Conservation (phyloP, 1,139 yeast species). For the Arxiozyma slooffiae region DNA sequence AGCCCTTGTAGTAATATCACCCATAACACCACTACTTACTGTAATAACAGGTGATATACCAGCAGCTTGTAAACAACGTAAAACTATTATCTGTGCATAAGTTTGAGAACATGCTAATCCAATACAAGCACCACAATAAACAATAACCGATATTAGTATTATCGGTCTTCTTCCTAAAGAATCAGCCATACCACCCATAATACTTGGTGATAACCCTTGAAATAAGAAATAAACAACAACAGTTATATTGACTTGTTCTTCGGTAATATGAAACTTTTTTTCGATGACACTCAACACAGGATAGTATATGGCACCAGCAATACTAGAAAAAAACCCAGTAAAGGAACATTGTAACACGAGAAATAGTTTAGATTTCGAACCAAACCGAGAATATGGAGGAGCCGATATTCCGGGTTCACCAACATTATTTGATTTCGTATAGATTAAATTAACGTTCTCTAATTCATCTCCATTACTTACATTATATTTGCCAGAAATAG, state of each 20-base stretch:
- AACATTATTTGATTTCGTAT: conserved; percentile 5
- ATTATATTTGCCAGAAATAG: too few species aligned
- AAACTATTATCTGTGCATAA: conserved; percentile 44
- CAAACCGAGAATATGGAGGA: conserved; percentile 31
- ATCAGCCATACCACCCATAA: conserved; percentile 60
- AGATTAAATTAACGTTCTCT: too few species aligned
- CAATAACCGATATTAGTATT: conserved; percentile 39
- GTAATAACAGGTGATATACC: conserved; percentile 65
- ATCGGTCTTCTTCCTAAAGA: conserved; percentile 60
- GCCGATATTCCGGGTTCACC: conserved; percentile 4
- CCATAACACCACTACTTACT: conserved; percentile 53
- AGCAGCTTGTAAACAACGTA: conserved; percentile 59
- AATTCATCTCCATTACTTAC: too few species aligned
- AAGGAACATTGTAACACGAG: conserved; percentile 36
- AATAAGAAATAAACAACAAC: conserved; percentile 62
- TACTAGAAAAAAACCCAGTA: conserved; percentile 49
- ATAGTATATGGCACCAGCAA: conserved; percentile 63
- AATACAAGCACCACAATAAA: conserved; percentile 48
- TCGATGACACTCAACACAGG: conserved; percentile 56
- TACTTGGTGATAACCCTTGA: conserved; percentile 61
- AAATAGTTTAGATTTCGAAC: conserved; percentile 29
- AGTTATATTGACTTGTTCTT: conserved; percentile 51
- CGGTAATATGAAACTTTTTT: conserved; percentile 41
- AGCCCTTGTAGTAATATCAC: conserved; percentile 52
- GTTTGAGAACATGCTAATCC: conserved; percentile 43